Conservation (phyloP, 2,329 filamentous ascomycete genomes). For the Mollisiaceae sp. region DNA sequence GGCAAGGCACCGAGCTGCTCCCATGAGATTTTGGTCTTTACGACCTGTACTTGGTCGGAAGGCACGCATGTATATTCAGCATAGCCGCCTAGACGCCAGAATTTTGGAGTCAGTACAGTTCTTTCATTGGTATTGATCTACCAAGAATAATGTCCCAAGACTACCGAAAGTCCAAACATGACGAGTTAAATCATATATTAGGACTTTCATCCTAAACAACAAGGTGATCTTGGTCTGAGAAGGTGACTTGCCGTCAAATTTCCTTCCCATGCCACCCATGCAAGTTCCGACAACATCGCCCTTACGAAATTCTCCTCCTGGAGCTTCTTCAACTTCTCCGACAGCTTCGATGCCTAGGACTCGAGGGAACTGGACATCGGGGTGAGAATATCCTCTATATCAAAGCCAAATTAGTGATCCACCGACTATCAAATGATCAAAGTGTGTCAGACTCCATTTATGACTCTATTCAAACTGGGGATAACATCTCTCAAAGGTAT, state of each 20-base stretch:
- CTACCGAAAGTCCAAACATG: neutral
- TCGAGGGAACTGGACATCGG: conserved; percentile 24
- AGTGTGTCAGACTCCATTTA: no score
- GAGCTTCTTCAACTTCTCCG: conserved; percentile 26
- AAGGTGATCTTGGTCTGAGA: no score
- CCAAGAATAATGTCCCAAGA: neutral
- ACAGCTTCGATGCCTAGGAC: conserved; percentile 30
- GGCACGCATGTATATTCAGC: conserved; percentile 54
- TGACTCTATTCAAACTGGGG: no score
- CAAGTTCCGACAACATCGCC: conserved; percentile 52
- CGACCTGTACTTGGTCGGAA: conserved; percentile 45
- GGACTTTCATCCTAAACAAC: no score
- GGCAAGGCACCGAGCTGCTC: conserved; percentile 51
- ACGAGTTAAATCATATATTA: no score
- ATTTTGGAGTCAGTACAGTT: conserved; percentile 46
- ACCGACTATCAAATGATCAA: neutral
- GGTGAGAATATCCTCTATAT: conserved; percentile 21
- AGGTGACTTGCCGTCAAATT: conserved; percentile 47
- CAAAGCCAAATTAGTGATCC: neutral
- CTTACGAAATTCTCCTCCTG: conserved; percentile 43
- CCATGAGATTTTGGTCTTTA: conserved; percentile 48
- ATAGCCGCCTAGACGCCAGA: conserved; percentile 50
- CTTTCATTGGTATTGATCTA: neutral
- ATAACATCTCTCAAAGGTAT: no score
- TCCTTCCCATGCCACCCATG: conserved; percentile 54